Evolutionary conservation across 2,329 filamentous ascomycete genomes (phyloP).

Genomic region (Talaromyces sp.): DNA sequence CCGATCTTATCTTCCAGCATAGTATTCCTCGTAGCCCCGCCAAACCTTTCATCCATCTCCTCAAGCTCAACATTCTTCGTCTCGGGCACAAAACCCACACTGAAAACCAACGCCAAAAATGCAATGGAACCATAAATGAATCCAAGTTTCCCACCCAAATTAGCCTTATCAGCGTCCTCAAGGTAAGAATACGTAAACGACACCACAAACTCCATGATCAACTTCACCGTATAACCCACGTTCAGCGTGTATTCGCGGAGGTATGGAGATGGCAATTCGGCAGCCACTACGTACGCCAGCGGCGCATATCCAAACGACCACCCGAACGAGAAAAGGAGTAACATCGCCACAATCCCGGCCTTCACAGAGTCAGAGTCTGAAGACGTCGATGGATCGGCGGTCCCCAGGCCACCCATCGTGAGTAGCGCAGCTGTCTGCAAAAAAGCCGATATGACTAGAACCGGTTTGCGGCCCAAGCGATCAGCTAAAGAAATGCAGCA

Average conservation of each 20-base stretch:
- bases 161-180: constrained; percentile 35
- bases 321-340: constrained; percentile 30
- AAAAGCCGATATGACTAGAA: constrained; percentile 18
- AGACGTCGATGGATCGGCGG: constrained; percentile 19
- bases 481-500: not conserved
- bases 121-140: constrained; percentile 39
- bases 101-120: constrained; percentile 24
- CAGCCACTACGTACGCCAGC: constrained; percentile 34
- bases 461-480: constrained; percentile 17
- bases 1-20: not conserved
- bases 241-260: constrained; percentile 22
- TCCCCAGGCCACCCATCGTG: constrained; percentile 40
- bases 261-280: constrained; percentile 32
- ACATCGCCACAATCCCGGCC: constrained; percentile 32
- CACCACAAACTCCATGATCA: constrained; percentile 26
- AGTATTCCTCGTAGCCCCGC: not conserved
- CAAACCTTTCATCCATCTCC: constrained; percentile 24
- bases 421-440: constrained; percentile 30
- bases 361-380: constrained; percentile 18
- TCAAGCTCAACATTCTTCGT: constrained; percentile 23
- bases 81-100: constrained; percentile 23
- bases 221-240: constrained; percentile 12
- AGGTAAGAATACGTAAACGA: constrained; percentile 40
- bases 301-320: constrained; percentile 37
- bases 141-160: constrained; percentile 35